Conservation (phyloP, 2,329 filamentous ascomycete genomes). For the Fonsecaea erecta region DNA sequence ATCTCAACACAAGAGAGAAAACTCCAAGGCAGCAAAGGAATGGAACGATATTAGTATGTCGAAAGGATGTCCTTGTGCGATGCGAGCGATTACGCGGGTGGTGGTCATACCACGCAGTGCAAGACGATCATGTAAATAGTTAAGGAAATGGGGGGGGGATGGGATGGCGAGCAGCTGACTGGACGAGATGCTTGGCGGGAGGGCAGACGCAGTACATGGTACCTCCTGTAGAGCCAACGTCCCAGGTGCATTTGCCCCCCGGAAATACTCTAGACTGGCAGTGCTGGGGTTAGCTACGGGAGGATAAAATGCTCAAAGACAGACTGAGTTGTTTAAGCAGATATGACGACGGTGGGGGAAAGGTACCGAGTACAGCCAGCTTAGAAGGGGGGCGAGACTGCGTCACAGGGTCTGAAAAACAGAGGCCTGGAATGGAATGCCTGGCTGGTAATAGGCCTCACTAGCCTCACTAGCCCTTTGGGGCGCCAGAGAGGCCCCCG, state of each 20-base stretch:
- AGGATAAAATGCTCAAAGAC: not conserved
- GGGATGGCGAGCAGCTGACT: slow-evolving; percentile 16
- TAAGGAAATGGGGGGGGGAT: not conserved
- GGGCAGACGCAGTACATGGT: not conserved
- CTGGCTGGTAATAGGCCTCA: not conserved
- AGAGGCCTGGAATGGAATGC: not conserved
- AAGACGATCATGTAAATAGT: not conserved
- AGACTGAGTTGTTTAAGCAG: no score
- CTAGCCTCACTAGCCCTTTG: no score
- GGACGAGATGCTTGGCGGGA: slow-evolving; percentile 16
- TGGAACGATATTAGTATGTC: slow-evolving; percentile 3
- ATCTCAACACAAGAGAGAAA: slow-evolving; percentile 48
- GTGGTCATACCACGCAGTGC: slow-evolving; percentile 5
- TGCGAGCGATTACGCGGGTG: slow-evolving; percentile 11
- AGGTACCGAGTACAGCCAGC: not conserved
- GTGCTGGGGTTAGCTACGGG: not conserved
- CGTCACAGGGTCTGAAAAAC: slow-evolving; percentile 13
- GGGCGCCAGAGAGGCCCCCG: no score
- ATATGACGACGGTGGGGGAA: not conserved
- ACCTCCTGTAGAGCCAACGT: not conserved
- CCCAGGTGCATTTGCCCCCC: not conserved
- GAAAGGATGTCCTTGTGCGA: not conserved
- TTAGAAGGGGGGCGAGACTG: slow-evolving; percentile 11
- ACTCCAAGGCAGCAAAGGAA: not conserved
- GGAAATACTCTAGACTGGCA: not conserved